phyloP scores from a whole-genome alignment of 208 protist species.

The Blechomonas ayalai region DNA sequence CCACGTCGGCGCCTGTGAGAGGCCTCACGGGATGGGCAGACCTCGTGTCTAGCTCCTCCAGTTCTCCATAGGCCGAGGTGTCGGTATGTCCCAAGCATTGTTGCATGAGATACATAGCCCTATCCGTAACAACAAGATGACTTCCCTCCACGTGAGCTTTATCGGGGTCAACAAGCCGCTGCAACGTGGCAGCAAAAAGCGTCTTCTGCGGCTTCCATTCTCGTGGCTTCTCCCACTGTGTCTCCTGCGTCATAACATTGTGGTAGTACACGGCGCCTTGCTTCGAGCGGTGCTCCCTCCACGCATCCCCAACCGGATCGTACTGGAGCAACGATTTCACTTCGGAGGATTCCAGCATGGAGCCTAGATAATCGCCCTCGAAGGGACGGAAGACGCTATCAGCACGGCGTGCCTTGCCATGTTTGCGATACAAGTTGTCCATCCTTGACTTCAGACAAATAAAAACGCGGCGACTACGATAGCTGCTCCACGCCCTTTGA shows the following conservation, averaged over 20 bases:
- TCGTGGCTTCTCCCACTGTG: slow-evolving; percentile 23
- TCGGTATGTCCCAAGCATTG: slow-evolving; percentile 15
- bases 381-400: slow-evolving; percentile 78
- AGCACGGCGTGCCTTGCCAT: slow-evolving; percentile 50
- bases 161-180: slow-evolving; percentile 33
- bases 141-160: slow-evolving; percentile 24
- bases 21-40: too few relatives aligned
- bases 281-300: slow-evolving; percentile 42
- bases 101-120: slow-evolving; percentile 18
- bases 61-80: too few relatives aligned
- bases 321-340: slow-evolving; percentile 24
- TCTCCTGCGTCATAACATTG: slow-evolving; percentile 28
- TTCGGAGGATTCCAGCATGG: slow-evolving; percentile 12
- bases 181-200: slow-evolving; percentile 30
- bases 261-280: slow-evolving; percentile 38
- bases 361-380: slow-evolving; percentile 65
- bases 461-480: slow-evolving; percentile 45
- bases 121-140: slow-evolving; percentile 25
- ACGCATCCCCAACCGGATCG: slow-evolving; percentile 47
- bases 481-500: slow-evolving; percentile 77
- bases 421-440: slow-evolving; percentile 25
- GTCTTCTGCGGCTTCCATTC: slow-evolving; percentile 20
- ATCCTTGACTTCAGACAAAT: slow-evolving; percentile 43
- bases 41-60: too few relatives aligned
- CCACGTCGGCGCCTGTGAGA: too few relatives aligned